Percentiles rank a stretch among this genome's conserved stretches.
These are phyloP conservation scores for Tricholoma hemisulphureum DNA, from an alignment of 768 basidiomycete species.

Conservation along the genomic window DNA sequence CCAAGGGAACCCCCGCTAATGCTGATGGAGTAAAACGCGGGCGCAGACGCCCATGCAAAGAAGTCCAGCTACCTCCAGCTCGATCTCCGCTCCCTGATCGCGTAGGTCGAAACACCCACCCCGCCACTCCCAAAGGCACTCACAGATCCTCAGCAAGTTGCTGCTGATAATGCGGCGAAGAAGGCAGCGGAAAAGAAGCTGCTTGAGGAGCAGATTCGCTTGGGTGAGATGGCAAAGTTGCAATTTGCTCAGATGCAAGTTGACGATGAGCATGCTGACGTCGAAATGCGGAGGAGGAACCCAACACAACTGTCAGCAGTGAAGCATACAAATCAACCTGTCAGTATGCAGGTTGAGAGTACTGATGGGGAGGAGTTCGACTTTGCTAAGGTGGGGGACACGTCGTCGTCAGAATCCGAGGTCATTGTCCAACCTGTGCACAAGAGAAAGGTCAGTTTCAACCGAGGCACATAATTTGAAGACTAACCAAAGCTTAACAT, in stretches of 20 bases:
- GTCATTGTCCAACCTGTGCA: not conserved
- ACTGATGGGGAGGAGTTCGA: constrained; percentile 5
- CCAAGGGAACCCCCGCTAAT: constrained; percentile 6
- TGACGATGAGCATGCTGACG: not conserved
- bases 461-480: not conserved
- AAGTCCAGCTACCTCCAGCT: not conserved
- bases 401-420: not conserved
- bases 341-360: constrained; percentile 1
- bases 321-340: not conserved
- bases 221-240: constrained; percentile 5
- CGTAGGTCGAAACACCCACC: constrained; percentile 10
- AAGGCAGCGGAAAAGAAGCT: constrained; percentile 2
- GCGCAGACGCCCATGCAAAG: not conserved
- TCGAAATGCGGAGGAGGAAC: not conserved
- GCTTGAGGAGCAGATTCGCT: constrained; percentile 1
- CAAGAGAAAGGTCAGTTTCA: not conserved
- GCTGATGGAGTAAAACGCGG: constrained; percentile 1
- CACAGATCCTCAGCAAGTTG: constrained; percentile 10
- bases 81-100: constrained; percentile 14
- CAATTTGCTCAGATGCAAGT: constrained; percentile 6
- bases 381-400: constrained; percentile 1
- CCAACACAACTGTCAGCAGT: constrained; percentile 1
- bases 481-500: not conserved
- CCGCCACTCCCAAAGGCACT: constrained; percentile 5
- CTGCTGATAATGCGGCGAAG: constrained; percentile 2